phyloP scores from a whole-genome alignment of 371 early-diverging fungal species.

The Mucor circinelloides region DNA sequence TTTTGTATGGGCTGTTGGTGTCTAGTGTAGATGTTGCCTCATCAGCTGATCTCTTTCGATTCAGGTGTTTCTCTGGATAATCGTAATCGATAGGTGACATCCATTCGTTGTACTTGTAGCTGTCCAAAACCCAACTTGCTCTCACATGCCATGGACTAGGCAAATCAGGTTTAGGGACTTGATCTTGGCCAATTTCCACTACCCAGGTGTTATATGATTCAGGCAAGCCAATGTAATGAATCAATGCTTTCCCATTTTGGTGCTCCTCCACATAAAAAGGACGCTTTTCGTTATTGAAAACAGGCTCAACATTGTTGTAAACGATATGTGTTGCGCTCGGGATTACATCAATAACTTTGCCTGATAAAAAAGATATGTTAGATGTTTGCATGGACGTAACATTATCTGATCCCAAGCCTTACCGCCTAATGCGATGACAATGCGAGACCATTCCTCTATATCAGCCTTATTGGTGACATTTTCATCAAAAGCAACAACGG shows the following conservation, averaged over 20 bases:
- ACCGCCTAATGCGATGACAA: conserved; percentile 56
- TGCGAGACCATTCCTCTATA: conserved; percentile 34
- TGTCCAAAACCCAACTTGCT: conserved; percentile 72
- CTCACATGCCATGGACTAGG: conserved; percentile 62
- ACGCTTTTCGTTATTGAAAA: conserved; percentile 31
- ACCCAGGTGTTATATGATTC: conserved; percentile 76
- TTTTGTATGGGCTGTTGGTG: conserved; percentile 12
- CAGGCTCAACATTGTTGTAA: conserved; percentile 23
- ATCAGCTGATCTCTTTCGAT: conserved; percentile 33
- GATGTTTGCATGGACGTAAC: neutral
- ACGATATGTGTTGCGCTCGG: conserved; percentile 66
- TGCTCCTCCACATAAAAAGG: conserved; percentile 35
- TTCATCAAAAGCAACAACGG: conserved; percentile 52
- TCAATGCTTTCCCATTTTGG: conserved; percentile 47
- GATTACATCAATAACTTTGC: conserved; percentile 36
- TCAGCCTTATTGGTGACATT: conserved; percentile 42
- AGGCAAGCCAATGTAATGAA: conserved; percentile 77
- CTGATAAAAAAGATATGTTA: conserved; percentile 25
- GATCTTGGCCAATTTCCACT: conserved; percentile 49
- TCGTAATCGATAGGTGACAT: conserved; percentile 69
- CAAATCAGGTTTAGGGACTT: conserved; percentile 22
- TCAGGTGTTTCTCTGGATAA: conserved; percentile 20
- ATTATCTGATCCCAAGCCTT: conserved; percentile 16
- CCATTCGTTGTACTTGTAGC: conserved; percentile 74
- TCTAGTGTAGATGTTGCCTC: neutral